Percentiles rank a stretch among this genome's conserved stretches.
phyloP scores from a whole-genome alignment of 768 basidiomycete species.

The Suillus occidentalis region DNA sequence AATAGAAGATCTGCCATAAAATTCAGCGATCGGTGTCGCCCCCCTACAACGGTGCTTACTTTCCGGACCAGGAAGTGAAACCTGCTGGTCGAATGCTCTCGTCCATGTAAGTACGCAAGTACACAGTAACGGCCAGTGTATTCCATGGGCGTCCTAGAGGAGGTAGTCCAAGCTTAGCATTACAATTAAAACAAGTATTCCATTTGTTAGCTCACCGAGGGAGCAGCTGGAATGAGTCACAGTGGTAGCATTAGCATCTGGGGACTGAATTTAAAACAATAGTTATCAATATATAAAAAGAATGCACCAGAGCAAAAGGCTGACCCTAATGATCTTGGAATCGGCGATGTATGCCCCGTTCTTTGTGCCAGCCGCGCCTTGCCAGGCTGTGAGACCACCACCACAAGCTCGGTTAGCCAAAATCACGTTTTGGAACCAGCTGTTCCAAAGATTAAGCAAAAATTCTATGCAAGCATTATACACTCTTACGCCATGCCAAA shows the following conservation, averaged over 20 bases:
- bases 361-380: constrained; percentile 46
- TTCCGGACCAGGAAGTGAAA: constrained; percentile 48
- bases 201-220: constrained; percentile 39
- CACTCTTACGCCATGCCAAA: constrained; percentile 56
- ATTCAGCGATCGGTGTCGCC: not conserved
- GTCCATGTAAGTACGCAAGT: constrained; percentile 57
- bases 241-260: constrained; percentile 54
- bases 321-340: constrained; percentile 55
- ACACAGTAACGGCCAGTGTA: constrained; percentile 54
- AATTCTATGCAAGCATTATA: not conserved
- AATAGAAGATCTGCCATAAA: constrained; percentile 42
- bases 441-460: constrained; percentile 16
- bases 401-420: constrained; percentile 66
- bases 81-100: constrained; percentile 50
- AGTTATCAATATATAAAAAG: not conserved
- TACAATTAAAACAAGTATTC: not conserved
- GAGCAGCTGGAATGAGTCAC: constrained; percentile 47
- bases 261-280: constrained; percentile 40
- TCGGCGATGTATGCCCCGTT: constrained; percentile 56
- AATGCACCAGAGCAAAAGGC: constrained; percentile 15
- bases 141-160: constrained; percentile 57
- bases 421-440: constrained; percentile 60
- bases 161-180: not conserved
- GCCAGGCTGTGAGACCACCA: constrained; percentile 67
- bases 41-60: not conserved